Evolutionary conservation across 2,329 filamentous ascomycete species (phyloP), one percentile per base, ranked within the genome.

Genomic region (Aurifilum marmelostoma): DNA sequence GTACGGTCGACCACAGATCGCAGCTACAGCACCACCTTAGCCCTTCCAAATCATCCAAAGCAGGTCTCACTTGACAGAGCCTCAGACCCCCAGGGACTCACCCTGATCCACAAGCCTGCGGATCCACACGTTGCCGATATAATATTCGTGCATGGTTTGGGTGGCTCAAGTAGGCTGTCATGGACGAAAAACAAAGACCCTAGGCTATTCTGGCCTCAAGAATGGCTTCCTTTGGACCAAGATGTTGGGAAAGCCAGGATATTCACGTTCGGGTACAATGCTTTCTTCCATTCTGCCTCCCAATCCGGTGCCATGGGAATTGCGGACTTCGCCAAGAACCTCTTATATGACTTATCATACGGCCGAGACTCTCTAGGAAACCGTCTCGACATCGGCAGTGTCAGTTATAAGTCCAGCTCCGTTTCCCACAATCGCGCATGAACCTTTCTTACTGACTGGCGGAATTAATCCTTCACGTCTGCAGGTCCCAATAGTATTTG

Each of bases 71-170:
- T 54, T 54, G 50, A 54, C 16, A 54, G 50, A 54, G 50, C 24
- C 12, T 54, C 50, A 5, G 50, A 54, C 14, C 50, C 50, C 2
- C 50, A 54, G n/a, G 50, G 50, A 29, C 50, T 54, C 9, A 29
- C 24, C 16, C 50, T 54, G n/a, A n/a, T 54, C 50, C 24, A 54
- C 50, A 24, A 54, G n/a, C 50, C 50, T 54, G n/a, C 1, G 2
- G 50, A 24, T n/a, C 50, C 50, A 54, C n/a, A 24, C 4, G 14
- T 54, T 27, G 66, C 56, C 16, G 63, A 65, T 41, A 59, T 65
- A 14, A 56, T 65, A 39, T 59, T 65, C 27, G 63, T 65, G 24
- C 63, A 65, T 3, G 50, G 50, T 14, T 27, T 54, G 50, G 50
- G 50, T 11, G 50, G 50, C 50, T 54, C 50, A 3, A 54, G 50